Evolutionary conservation across 495 filamentous ascomycete genomes (phyloP).

Genomic region (Xylaria grammica): DNA sequence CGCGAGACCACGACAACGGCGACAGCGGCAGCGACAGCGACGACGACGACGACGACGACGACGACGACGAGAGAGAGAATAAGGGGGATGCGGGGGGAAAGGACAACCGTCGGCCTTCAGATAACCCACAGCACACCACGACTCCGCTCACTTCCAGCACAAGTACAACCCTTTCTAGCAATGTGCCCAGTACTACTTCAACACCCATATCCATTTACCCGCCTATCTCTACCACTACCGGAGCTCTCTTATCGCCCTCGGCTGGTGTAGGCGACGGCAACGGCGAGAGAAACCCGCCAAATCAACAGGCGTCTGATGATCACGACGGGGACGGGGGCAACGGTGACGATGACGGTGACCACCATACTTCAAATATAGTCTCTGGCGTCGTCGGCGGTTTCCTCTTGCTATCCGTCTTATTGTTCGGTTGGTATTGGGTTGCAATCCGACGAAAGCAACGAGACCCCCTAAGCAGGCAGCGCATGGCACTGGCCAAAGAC

Average conservation of each 20-base stretch:
- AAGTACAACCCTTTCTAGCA: background rate
- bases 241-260: background rate
- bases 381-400: conserved; percentile 26
- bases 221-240: background rate
- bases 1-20: background rate
- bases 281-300: background rate
- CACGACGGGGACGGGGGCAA: background rate
- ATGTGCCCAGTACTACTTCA: background rate
- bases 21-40: background rate
- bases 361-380: conserved; percentile 18
- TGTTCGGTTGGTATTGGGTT: conserved; percentile 28
- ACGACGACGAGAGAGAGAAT: no score
- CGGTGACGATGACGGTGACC: background rate
- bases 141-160: background rate
- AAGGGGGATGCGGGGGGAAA: no score
- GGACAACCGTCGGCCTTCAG: no score
- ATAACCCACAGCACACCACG: no score
- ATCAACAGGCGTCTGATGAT: no score
- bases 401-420: conserved; percentile 10
- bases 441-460: conserved; percentile 29
- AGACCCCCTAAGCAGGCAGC: background rate
- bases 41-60: background rate
- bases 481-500: conserved; percentile 6
- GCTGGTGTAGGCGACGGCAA: background rate
- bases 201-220: background rate